Conservation (phyloP, 768 basidiomycete genomes). For the Termitomyces sp. region DNA sequence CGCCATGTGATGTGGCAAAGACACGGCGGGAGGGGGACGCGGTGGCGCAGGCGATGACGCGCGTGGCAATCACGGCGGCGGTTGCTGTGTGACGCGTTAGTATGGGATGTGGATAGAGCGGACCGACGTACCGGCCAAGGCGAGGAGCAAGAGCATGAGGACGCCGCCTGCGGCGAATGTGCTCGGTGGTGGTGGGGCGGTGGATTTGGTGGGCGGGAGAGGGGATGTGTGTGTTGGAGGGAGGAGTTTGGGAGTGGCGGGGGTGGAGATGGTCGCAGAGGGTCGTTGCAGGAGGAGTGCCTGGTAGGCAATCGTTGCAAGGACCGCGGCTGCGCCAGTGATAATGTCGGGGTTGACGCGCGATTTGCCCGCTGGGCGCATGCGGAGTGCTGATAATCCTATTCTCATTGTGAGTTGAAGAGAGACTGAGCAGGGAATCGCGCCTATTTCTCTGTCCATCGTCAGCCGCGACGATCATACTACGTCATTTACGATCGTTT, state of each 20-base stretch:
- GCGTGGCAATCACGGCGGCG: no score
- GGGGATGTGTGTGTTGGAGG: not conserved
- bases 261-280: no score
- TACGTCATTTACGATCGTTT: no score
- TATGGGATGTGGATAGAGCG: no score
- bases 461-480: no score
- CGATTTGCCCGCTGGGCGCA: not conserved
- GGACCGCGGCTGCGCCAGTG: not conserved
- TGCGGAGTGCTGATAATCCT: not conserved
- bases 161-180: not conserved
- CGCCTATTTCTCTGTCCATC: no score
- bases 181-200: not conserved
- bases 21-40: no score
- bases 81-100: not conserved
- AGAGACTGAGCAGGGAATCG: no score
- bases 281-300: no score
- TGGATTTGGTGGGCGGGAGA: not conserved
- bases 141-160: not conserved
- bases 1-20: not conserved
- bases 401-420: no score
- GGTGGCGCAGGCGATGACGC: no score
- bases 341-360: not conserved
- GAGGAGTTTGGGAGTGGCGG: not conserved
- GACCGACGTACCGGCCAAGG: not conserved
- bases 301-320: no score